Evolutionary conservation across 2,329 filamentous ascomycete species (phyloP).

Genomic region (Fusarium sp.): DNA sequence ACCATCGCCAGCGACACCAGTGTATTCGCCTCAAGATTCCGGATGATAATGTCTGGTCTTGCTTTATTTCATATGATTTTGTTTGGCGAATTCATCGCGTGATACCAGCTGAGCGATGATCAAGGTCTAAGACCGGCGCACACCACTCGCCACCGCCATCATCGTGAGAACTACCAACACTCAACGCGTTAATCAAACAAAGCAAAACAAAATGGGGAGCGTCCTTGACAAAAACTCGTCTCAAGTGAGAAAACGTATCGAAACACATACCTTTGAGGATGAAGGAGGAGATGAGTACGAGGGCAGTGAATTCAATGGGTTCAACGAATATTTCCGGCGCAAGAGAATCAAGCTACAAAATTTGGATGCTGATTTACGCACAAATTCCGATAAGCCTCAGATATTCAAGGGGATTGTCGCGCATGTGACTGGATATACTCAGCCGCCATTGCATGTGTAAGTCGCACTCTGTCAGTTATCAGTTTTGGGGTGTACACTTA

Average conservation of each 20-base stretch:
- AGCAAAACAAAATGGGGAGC: conserved; percentile 64
- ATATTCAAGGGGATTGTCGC: conserved; percentile 93
- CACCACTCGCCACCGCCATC: conserved; percentile 10
- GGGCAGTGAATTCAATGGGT: conserved; percentile 87
- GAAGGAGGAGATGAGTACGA: conserved; percentile 94
- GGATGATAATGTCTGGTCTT: background rate
- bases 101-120: conserved; percentile 12
- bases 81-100: background rate
- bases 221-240: conserved; percentile 74
- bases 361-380: conserved; percentile 83
- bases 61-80: background rate
- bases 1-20: background rate
- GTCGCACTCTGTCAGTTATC: conserved; percentile 36
- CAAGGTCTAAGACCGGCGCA: conserved; percentile 6
- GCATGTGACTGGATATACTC: conserved; percentile 95
- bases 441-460: conserved; percentile 86
- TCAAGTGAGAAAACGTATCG: conserved; percentile 71
- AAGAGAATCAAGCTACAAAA: conserved; percentile 99
- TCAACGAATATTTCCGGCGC: conserved; percentile 90
- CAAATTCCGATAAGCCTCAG: conserved; percentile 76
- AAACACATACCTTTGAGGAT: conserved; percentile 77
- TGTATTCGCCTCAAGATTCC: background rate
- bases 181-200: background rate
- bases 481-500: conserved; percentile 26
- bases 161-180: conserved; percentile 10